Percentiles rank a stretch among this genome's conserved stretches.
phyloP scores from a whole-genome alignment of 2,329 filamentous ascomycete species.

The Madurella fahalii region DNA sequence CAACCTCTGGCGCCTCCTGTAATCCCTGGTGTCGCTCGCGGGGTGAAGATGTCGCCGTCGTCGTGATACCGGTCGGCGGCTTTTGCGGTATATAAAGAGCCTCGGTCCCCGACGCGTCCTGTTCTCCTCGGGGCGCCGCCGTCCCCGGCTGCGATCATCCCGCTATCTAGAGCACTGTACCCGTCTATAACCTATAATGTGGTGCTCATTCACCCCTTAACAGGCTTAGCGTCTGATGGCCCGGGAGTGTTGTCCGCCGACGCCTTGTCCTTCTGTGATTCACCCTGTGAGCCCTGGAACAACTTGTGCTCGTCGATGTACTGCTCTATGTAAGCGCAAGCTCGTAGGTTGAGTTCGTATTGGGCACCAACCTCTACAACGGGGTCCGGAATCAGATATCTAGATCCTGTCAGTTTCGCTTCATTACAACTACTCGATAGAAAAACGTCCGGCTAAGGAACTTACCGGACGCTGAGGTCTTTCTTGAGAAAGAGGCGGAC shows the following conservation, averaged over 20 bases:
- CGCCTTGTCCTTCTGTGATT: slow-evolving; percentile 9
- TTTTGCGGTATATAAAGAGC: too few relatives aligned
- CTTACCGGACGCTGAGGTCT: slow-evolving; percentile 74
- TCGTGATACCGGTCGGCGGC: too few relatives aligned
- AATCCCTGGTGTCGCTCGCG: too few relatives aligned
- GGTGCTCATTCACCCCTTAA: slow-evolving; percentile 10
- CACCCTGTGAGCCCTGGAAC: slow-evolving; percentile 48
- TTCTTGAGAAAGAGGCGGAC: slow-evolving; percentile 76
- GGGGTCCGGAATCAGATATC: slow-evolving; percentile 56
- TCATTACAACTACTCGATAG: background rate
- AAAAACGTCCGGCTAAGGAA: slow-evolving; percentile 25
- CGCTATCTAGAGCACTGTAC: background rate
- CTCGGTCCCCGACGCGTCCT: background rate
- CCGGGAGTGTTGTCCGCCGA: slow-evolving; percentile 6
- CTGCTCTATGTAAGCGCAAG: slow-evolving; percentile 43
- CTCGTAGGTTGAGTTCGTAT: background rate
- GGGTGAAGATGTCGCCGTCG: too few relatives aligned
- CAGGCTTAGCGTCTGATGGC: slow-evolving; percentile 9
- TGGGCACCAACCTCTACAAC: slow-evolving; percentile 40
- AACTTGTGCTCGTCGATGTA: slow-evolving; percentile 67
- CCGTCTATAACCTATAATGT: background rate
- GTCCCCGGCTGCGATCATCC: background rate
- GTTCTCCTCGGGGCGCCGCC: background rate
- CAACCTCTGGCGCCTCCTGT: too few relatives aligned
- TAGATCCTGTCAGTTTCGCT: background rate